phyloP scores from a whole-genome alignment of 2,329 filamentous ascomycete genomes.

The Fusarium domesticum region DNA sequence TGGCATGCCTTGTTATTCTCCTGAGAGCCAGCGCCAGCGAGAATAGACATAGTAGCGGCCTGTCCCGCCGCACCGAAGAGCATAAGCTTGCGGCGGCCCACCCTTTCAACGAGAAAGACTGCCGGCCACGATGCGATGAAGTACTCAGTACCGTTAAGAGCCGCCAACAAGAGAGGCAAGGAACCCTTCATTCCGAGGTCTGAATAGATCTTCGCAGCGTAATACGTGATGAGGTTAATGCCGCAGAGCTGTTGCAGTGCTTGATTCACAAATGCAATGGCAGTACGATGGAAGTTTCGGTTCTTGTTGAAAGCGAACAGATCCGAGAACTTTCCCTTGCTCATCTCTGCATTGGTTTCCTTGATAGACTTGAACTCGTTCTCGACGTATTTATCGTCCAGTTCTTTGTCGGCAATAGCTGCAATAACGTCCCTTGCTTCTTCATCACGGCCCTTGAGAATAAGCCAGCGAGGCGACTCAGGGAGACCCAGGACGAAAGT shows the following conservation, averaged over 20 bases:
- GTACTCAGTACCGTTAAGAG: conserved; percentile 45
- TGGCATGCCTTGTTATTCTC: conserved; percentile 49
- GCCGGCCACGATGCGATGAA: conserved; percentile 62
- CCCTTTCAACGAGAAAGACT: conserved; percentile 61
- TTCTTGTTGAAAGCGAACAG: conserved; percentile 58
- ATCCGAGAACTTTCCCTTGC: conserved; percentile 57
- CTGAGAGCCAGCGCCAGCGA: conserved; percentile 53
- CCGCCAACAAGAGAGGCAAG: conserved; percentile 56
- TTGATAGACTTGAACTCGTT: conserved; percentile 59
- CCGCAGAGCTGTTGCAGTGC: conserved; percentile 60
- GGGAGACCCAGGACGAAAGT: conserved; percentile 50
- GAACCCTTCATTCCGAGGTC: conserved; percentile 52
- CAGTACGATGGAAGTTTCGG: conserved; percentile 55
- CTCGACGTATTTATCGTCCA: conserved; percentile 56
- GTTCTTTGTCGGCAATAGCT: conserved; percentile 53
- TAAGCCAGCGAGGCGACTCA: conserved; percentile 51
- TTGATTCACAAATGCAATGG: conserved; percentile 61
- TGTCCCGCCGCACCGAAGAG: conserved; percentile 64
- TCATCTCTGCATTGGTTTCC: conserved; percentile 66
- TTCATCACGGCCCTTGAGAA: conserved; percentile 44
- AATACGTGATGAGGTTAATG: conserved; percentile 62
- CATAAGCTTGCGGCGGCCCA: conserved; percentile 69
- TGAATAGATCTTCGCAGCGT: conserved; percentile 57
- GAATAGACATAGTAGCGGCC: conserved; percentile 61
- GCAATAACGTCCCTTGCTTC: conserved; percentile 48